These are phyloP conservation scores for Verticillium klebahnii DNA, from an alignment of 2,329 filamentous ascomycete genomes.

Conservation along the genomic window DNA sequence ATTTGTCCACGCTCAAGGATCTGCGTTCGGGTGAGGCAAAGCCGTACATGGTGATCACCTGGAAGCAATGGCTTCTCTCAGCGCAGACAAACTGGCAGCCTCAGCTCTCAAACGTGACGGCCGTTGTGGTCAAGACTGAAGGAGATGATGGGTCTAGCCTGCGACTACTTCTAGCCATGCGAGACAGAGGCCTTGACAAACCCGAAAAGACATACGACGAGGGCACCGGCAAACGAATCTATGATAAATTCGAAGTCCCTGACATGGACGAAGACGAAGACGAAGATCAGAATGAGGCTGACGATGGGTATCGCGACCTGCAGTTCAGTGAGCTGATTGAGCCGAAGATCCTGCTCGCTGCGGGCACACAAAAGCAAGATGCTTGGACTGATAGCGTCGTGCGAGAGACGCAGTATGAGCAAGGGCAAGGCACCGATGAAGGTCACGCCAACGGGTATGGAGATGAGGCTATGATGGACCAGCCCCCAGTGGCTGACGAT, in stretches of 20 bases:
- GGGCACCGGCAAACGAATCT: slow-evolving; percentile 65
- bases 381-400: slow-evolving; percentile 15
- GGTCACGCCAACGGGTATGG: background rate
- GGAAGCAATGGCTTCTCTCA: slow-evolving; percentile 60
- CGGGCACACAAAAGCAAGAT: slow-evolving; percentile 14
- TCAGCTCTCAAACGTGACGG: slow-evolving; percentile 59
- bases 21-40: slow-evolving; percentile 44
- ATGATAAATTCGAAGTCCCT: slow-evolving; percentile 73
- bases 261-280: slow-evolving; percentile 56
- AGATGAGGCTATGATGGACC: slow-evolving; percentile 1
- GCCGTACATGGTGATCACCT: slow-evolving; percentile 62
- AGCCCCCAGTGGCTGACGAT: slow-evolving; percentile 5
- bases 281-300: slow-evolving; percentile 41
- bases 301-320: slow-evolving; percentile 59
- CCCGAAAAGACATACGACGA: slow-evolving; percentile 59
- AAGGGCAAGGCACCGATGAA: slow-evolving; percentile 5
- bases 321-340: slow-evolving; percentile 61
- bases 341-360: slow-evolving; percentile 52
- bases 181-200: slow-evolving; percentile 56
- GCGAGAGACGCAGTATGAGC: slow-evolving; percentile 15
- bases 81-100: slow-evolving; percentile 63
- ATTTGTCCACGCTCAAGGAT: slow-evolving; percentile 47
- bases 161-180: slow-evolving; percentile 60
- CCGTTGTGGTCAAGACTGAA: slow-evolving; percentile 53
- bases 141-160: slow-evolving; percentile 48